Evolutionary conservation across 768 basidiomycete species (phyloP).

Genomic region (Gymnopilus dilepis): DNA sequence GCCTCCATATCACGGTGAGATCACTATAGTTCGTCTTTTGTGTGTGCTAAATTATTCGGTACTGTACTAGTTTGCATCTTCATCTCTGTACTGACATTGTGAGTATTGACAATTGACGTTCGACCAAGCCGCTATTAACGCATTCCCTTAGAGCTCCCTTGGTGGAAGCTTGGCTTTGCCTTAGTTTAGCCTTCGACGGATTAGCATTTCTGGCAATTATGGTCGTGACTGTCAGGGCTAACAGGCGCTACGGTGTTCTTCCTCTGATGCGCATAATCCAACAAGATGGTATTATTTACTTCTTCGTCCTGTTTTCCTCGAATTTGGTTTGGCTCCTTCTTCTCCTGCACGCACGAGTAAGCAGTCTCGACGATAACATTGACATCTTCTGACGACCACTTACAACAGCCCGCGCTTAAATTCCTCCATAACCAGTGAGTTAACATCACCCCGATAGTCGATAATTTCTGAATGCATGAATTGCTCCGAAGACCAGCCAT

Average conservation of each 20-base stretch:
- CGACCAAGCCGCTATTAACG: no score
- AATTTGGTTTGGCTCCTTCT: slow-evolving; percentile 13
- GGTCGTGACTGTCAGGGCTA: not conserved
- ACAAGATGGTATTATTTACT: slow-evolving; percentile 13
- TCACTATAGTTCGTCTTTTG: not conserved
- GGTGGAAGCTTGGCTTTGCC: slow-evolving; percentile 12
- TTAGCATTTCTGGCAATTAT: slow-evolving; percentile 11
- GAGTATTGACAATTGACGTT: not conserved
- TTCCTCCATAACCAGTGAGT: slow-evolving; percentile 18
- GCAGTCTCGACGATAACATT: not conserved
- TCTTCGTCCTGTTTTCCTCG: slow-evolving; percentile 15
- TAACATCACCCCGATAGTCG: no score
- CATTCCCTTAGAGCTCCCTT: not conserved
- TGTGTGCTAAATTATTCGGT: not conserved
- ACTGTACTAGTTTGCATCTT: slow-evolving; percentile 6
- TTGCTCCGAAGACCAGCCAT: slow-evolving; percentile 7
- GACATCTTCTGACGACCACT: not conserved
- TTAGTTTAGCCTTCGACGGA: slow-evolving; percentile 12
- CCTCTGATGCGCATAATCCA: slow-evolving; percentile 10
- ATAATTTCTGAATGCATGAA: no score
- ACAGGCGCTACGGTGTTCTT: not conserved
- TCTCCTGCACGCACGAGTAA: slow-evolving; percentile 14
- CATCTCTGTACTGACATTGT: slow-evolving; percentile 10
- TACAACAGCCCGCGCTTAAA: slow-evolving; percentile 11
- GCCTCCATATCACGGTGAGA: slow-evolving; percentile 12